phyloP scores from a whole-genome alignment of 768 basidiomycete genomes.

The Agaricus subrufescens region DNA sequence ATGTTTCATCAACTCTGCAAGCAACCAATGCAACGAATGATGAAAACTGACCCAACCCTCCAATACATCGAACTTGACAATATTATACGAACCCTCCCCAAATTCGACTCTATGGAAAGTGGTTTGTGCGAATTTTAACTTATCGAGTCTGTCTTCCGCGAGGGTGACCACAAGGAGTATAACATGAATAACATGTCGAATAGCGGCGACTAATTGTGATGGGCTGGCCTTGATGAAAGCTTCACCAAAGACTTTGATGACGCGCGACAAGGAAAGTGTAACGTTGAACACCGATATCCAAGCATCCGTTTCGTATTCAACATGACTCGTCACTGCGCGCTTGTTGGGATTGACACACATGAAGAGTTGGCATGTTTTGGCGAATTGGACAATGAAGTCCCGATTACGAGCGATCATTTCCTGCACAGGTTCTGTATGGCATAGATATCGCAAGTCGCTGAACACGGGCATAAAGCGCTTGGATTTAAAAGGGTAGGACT shows the following conservation, averaged over 20 bases:
- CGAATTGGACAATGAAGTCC: constrained; percentile 65
- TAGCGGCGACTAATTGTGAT: constrained; percentile 1
- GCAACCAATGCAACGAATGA: constrained; percentile 86
- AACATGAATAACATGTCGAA: constrained; percentile 39
- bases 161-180: constrained; percentile 70
- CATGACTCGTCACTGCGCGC: constrained; percentile 74
- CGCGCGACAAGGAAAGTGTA: constrained; percentile 82
- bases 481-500: constrained; percentile 84
- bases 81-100: constrained; percentile 50
- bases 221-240: constrained; percentile 35
- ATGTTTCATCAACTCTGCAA: constrained; percentile 86
- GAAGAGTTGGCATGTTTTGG: constrained; percentile 81
- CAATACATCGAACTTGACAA: constrained; percentile 74
- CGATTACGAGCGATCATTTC: constrained; percentile 67
- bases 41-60: constrained; percentile 89
- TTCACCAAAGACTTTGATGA: constrained; percentile 87
- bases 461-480: constrained; percentile 97
- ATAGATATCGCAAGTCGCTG: constrained; percentile 82
- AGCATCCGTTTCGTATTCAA: constrained; percentile 95
- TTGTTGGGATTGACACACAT: constrained; percentile 91
- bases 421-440: constrained; percentile 78
- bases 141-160: constrained; percentile 62
- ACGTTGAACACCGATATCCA: constrained; percentile 98
- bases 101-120: constrained; percentile 65
- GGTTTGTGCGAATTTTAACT: constrained; percentile 56